Percentiles rank a stretch among this genome's conserved stretches.
Evolutionary conservation across 306 rosid species (phyloP).

Genomic region (Luffa acutangula): DNA sequence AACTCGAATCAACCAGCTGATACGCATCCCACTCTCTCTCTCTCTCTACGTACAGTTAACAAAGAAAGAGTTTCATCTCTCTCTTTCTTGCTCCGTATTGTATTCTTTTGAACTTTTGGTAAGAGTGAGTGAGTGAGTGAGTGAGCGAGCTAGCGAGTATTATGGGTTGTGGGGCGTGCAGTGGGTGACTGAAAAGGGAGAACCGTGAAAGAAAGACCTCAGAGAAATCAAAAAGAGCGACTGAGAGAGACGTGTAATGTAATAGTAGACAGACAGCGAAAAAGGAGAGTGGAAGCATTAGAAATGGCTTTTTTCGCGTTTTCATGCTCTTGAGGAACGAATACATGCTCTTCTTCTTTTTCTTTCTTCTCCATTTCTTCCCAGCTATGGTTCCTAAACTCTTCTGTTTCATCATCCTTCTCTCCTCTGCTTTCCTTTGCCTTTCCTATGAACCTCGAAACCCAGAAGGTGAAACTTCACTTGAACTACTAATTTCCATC

Average conservation of each 20-base stretch:
- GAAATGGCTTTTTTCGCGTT: conserved; percentile 7
- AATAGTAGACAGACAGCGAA: neutral
- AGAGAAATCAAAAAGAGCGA: neutral
- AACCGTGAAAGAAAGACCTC: neutral
- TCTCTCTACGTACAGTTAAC: neutral
- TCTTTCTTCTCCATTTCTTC: conserved; percentile 5
- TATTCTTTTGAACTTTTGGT: conserved; percentile 9
- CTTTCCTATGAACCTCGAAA: conserved; percentile 73
- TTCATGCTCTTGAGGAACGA: neutral
- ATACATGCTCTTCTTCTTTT: neutral
- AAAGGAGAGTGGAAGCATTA: neutral
- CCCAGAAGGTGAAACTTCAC: conserved; percentile 55
- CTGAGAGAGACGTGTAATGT: neutral
- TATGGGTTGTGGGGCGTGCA: conserved; percentile 2
- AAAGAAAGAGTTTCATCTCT: neutral
- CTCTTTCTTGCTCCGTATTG: neutral
- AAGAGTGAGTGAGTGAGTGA: neutral
- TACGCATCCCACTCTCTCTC: conserved; percentile 12
- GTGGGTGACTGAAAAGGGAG: conserved; percentile 11
- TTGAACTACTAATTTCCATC: neutral
- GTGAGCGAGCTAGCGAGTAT: conserved; percentile 16
- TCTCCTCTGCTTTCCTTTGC: conserved; percentile 19
- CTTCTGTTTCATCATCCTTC: neutral
- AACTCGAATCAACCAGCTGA: conserved; percentile 24
- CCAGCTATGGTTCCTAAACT: conserved; percentile 27